Evolutionary conservation across 2,329 filamentous ascomycete genomes (phyloP), one percentile per base, ranked within the genome.

Genomic region (Biscogniauxia mediterranea): DNA sequence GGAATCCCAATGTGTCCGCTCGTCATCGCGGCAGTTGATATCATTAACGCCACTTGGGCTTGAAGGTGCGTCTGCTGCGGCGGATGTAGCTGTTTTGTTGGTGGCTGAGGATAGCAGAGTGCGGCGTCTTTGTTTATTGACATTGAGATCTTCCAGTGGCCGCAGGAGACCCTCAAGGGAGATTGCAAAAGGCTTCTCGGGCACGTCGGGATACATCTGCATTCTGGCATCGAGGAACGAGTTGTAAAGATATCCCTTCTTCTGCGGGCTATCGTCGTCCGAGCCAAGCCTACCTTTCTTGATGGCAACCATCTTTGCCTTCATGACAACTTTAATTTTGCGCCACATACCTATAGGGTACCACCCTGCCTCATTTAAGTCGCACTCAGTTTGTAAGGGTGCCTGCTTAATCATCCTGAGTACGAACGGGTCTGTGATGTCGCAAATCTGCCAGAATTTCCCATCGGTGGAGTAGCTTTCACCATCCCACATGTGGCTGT

Each of bases 381-480:
- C 87, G 74, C 86, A 90, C 9, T 79, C 77, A 0, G 78, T 71
- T 4, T 87, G 83, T 21, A 90, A 76, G 5, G 86, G 81, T 0
- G 87, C 80, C 0, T 85, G 84, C 20, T 87, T 83, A 49, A 97
- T 81, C 2, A 97, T 78, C 11, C 80, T 75, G 0, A 80, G 78
- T 1, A 98, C 80, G 1, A 93, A 72, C 0, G 92, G 91, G 69
- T 98, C 94, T 0, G 86, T 89, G 58, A 98, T 89, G 74, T 99
- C 95, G 77, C 93, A 96, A 25, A 96, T 85, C 79, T 98, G 95
- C 90, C 93, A 99, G 55, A 95, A 89, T 70, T 95, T 95, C 49
- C 93, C 93, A 70, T 97, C 93, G 1, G 85, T 84, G 17, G 86
- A 86, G 58, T 94, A 86, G 1, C 83, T 84, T 61, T 87, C 81